Conservation (phyloP, 768 basidiomycete genomes). For the Auricularia heimuer region DNA sequence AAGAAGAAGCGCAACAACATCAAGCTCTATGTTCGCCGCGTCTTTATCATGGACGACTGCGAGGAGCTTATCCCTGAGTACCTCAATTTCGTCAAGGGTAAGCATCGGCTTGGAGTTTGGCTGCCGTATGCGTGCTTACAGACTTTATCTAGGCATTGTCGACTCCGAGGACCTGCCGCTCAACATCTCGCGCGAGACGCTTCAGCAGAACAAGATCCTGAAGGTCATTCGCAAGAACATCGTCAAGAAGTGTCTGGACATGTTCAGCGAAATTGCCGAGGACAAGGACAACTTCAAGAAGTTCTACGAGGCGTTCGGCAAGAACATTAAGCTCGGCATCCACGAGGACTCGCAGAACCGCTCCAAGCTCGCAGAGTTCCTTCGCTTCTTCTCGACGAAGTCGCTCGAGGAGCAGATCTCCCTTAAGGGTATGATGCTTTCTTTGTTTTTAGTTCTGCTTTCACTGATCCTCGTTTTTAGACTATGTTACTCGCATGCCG, state of each 20-base stretch:
- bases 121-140: no score
- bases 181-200: slow-evolving; percentile 99
- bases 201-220: slow-evolving; percentile 99
- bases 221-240: slow-evolving; percentile 99
- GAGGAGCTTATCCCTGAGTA: slow-evolving; percentile 99
- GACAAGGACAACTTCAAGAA: slow-evolving; percentile 98
- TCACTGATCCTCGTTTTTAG: slow-evolving; percentile 27
- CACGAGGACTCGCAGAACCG: slow-evolving; percentile 99
- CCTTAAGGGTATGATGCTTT: slow-evolving; percentile 62
- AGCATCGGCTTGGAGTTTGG: not conserved
- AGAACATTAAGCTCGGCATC: slow-evolving; percentile 99
- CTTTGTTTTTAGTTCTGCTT: slow-evolving; percentile 2
- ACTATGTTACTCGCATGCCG: slow-evolving; percentile 99
- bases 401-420: slow-evolving; percentile 82
- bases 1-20: slow-evolving; percentile 99
- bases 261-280: slow-evolving; percentile 93
- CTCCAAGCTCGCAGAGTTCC: slow-evolving; percentile 97
- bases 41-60: slow-evolving; percentile 99
- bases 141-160: slow-evolving; percentile 51
- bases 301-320: slow-evolving; percentile 97
- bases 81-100: slow-evolving; percentile 97
- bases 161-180: slow-evolving; percentile 99
- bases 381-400: slow-evolving; percentile 98
- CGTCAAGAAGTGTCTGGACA: slow-evolving; percentile 94
- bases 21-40: slow-evolving; percentile 99